Evolutionary conservation across 345 rosid species (phyloP).

Genomic region (Citrus inodora): DNA sequence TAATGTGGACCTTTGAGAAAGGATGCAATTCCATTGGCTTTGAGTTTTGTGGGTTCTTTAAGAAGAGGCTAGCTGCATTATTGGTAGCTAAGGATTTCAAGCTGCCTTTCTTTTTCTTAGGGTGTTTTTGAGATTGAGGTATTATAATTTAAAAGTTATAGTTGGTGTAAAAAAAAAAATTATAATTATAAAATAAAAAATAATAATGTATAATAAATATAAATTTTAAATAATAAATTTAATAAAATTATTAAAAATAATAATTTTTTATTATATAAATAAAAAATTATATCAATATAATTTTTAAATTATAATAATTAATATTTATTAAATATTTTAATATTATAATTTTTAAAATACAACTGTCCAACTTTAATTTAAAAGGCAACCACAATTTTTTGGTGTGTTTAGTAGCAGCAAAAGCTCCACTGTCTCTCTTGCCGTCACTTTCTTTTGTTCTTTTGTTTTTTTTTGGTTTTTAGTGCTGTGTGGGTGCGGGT

Average conservation of each 20-base stretch:
- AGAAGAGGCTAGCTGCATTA: neutral
- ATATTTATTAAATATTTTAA: too few relatives aligned
- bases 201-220: too few relatives aligned
- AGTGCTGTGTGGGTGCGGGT: neutral
- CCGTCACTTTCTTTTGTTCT: neutral
- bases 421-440: constrained; percentile 15
- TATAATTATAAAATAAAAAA: too few relatives aligned
- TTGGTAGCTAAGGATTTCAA: constrained; percentile 17
- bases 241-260: too few relatives aligned
- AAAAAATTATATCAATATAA: too few relatives aligned
- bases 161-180: too few relatives aligned
- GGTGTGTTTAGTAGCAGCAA: neutral
- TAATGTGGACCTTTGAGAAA: neutral
- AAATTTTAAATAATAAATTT: too few relatives aligned
- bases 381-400: rapidly evolving
- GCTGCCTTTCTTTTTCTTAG: neutral
- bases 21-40: neutral
- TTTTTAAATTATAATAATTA: too few relatives aligned
- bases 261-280: too few relatives aligned
- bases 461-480: too few relatives aligned
- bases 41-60: neutral
- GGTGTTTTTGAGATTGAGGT: neutral
- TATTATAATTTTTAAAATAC: too few relatives aligned
- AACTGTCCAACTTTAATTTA: rapidly evolving
- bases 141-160: too few relatives aligned